phyloP scores from a whole-genome alignment of 1,284 basidiomycete genomes.

The Malassezia nana region DNA sequence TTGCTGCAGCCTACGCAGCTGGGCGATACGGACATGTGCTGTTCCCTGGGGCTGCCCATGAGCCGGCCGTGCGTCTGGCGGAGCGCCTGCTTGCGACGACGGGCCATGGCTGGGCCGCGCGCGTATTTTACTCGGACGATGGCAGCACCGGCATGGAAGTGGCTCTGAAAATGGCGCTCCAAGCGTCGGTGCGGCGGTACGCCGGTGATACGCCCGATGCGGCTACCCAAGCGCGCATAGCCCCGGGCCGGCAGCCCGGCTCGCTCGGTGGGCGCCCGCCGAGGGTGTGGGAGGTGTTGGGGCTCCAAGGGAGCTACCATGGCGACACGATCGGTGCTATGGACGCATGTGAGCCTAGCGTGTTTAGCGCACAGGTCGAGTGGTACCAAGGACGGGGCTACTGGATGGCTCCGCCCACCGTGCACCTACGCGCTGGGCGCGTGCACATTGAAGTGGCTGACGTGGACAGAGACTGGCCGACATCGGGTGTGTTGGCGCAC shows the following conservation, averaged over 20 bases:
- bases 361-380: constrained; percentile 74
- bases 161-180: constrained; percentile 76
- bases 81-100: constrained; percentile 65
- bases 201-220: constrained; percentile 27
- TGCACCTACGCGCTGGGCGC: constrained; percentile 55
- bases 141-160: constrained; percentile 94
- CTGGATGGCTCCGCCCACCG: constrained; percentile 80
- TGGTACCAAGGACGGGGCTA: constrained; percentile 88
- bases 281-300: constrained; percentile 64
- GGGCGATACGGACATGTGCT: constrained; percentile 95
- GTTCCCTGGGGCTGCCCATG: constrained; percentile 78
- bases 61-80: constrained; percentile 69
- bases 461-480: background rate
- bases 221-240: constrained; percentile 13
- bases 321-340: constrained; percentile 96
- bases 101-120: constrained; percentile 75
- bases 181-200: constrained; percentile 31
- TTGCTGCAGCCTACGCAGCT: constrained; percentile 77
- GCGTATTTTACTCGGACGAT: constrained; percentile 87
- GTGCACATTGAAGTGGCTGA: constrained; percentile 12
- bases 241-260: constrained; percentile 22
- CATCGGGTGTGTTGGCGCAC: background rate
- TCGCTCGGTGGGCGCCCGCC: constrained; percentile 23
- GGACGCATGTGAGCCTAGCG: constrained; percentile 79
- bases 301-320: constrained; percentile 86